A percentile compares a stretch with the other conserved stretches of the same genome.
These are phyloP conservation scores for Huntiella omanensis DNA, from an alignment of 2,329 filamentous ascomycete species.

Conservation along the genomic window DNA sequence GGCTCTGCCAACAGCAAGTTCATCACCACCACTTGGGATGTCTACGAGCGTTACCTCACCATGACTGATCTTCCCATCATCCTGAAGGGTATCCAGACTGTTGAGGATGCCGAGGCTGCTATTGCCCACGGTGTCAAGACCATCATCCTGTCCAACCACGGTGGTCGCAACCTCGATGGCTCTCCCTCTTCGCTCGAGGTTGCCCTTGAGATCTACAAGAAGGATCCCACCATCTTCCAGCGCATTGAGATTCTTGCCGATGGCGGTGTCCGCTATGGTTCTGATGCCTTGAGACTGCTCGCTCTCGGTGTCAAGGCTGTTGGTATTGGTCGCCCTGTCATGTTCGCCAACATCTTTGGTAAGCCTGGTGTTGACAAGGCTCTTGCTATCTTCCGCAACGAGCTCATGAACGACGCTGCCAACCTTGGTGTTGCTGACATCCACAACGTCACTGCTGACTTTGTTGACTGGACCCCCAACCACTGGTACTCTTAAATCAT, in stretches of 20 bases:
- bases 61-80: conserved; percentile 18
- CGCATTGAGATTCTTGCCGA: conserved; percentile 18
- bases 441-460: conserved; percentile 17
- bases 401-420: conserved; percentile 26
- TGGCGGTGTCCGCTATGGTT: conserved; percentile 25
- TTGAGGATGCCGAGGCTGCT: conserved; percentile 22
- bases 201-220: conserved; percentile 15
- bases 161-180: conserved; percentile 24
- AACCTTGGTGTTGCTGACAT: conserved; percentile 24
- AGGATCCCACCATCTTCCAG: conserved; percentile 15
- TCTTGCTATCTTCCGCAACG: conserved; percentile 27
- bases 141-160: conserved; percentile 25
- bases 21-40: conserved; percentile 12
- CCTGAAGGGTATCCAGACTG: conserved; percentile 23
- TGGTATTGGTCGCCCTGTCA: conserved; percentile 25
- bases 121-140: conserved; percentile 21
- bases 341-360: conserved; percentile 28
- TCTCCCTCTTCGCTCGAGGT: conserved; percentile 19
- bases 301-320: conserved; percentile 25
- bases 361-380: conserved; percentile 27
- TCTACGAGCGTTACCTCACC: conserved; percentile 8
- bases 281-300: conserved; percentile 25
- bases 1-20: conserved; percentile 17
- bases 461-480: conserved; percentile 17
- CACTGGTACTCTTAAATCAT: conserved; percentile 13